Conservation (phyloP, 2,329 filamentous ascomycete species). For the Apiospora malaysiana region DNA sequence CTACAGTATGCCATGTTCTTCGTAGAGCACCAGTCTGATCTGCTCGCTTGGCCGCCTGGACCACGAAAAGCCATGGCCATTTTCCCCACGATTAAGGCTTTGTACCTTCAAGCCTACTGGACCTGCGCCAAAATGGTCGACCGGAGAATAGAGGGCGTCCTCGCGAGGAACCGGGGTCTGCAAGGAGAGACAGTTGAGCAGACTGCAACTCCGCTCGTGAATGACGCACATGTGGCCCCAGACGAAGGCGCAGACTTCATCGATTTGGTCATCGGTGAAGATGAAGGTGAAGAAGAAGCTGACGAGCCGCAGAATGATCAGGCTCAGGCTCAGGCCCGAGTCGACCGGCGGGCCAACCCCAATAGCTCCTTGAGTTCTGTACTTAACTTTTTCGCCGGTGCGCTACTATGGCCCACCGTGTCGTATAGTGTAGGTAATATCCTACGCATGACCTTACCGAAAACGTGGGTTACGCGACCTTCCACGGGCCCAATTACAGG, state of each 20-base stretch:
- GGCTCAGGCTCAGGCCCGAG: constrained; percentile 6
- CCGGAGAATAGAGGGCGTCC: constrained; percentile 34
- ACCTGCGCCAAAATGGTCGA: constrained; percentile 55
- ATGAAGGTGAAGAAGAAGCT: constrained; percentile 10
- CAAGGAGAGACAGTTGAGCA: constrained; percentile 21
- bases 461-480: constrained; percentile 64
- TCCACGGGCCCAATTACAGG: constrained; percentile 51
- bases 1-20: constrained; percentile 56
- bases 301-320: background rate
- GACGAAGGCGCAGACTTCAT: constrained; percentile 24
- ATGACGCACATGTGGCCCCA: background rate
- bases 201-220: background rate
- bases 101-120: constrained; percentile 53
- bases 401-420: constrained; percentile 80
- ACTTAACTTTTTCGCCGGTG: constrained; percentile 56
- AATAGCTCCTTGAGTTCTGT: constrained; percentile 25
- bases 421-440: constrained; percentile 80
- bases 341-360: constrained; percentile 16
- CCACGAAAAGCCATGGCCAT: constrained; percentile 56
- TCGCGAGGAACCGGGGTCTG: constrained; percentile 46
- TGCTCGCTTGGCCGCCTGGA: constrained; percentile 59
- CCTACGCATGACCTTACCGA: constrained; percentile 71
- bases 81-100: constrained; percentile 51
- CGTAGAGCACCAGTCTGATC: constrained; percentile 50
- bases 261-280: constrained; percentile 33